phyloP scores from a whole-genome alignment of 148 eudicot species.

The Spergularia marina region DNA sequence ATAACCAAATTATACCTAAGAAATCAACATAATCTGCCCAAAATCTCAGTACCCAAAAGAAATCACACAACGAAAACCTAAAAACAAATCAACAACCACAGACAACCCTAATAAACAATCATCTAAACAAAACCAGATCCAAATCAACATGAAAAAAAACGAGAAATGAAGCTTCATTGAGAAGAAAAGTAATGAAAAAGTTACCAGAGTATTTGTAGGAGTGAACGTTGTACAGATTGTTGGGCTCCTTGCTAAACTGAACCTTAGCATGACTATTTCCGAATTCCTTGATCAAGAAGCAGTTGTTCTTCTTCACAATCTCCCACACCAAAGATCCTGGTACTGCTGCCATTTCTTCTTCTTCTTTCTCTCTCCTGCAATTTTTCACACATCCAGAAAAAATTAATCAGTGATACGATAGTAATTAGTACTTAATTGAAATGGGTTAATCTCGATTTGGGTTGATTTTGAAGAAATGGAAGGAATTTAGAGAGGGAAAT shows the following conservation, averaged over 20 bases:
- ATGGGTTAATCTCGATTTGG: background rate
- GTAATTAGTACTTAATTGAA: background rate
- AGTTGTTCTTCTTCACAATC: constrained; percentile 90
- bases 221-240: constrained; percentile 81
- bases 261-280: constrained; percentile 74
- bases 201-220: constrained; percentile 90
- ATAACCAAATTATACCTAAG: no score
- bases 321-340: constrained; percentile 94
- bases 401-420: background rate
- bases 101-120: background rate
- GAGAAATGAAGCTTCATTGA: background rate
- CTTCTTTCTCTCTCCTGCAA: constrained; percentile 10
- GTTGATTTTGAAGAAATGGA: background rate
- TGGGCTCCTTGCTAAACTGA: constrained; percentile 75
- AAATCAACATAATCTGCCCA: background rate
- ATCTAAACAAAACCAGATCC: background rate
- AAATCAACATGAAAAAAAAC: background rate
- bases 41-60: background rate
- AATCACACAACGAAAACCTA: background rate
- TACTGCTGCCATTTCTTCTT: constrained; percentile 71
- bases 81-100: no score
- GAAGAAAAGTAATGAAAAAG: background rate
- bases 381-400: background rate
- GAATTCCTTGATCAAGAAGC: constrained; percentile 79
- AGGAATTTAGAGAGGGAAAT: background rate